A percentile compares a stretch with the other conserved stretches of the same genome.
phyloP scores from a whole-genome alignment of 1,284 basidiomycete species.

The Cystobasidium pallidum region DNA sequence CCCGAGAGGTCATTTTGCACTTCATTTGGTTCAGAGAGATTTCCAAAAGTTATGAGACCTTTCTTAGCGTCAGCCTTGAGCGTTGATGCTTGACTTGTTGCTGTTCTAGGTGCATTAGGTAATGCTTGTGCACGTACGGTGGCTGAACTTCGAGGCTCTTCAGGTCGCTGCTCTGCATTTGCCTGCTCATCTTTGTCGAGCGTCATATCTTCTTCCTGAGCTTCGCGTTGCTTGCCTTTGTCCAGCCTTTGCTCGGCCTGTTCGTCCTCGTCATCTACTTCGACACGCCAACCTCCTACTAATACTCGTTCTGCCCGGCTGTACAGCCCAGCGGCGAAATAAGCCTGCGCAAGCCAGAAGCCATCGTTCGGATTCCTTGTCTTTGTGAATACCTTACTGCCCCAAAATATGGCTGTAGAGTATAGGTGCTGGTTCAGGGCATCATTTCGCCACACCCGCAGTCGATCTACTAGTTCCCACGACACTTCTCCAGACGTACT shows the following conservation, averaged over 20 bases:
- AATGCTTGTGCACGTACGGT: slow-evolving; percentile 4
- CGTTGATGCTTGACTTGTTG: slow-evolving; percentile 32
- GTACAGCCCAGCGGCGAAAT: slow-evolving; percentile 94
- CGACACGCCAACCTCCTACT: slow-evolving; percentile 33
- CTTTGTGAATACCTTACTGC: slow-evolving; percentile 58
- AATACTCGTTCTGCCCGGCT: slow-evolving; percentile 89
- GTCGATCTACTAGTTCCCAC: slow-evolving; percentile 87
- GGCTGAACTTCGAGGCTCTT: slow-evolving; percentile 32
- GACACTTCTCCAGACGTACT: slow-evolving; percentile 24
- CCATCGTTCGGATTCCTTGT: slow-evolving; percentile 85
- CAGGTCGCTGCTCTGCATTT: no score
- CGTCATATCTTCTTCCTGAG: slow-evolving; percentile 24
- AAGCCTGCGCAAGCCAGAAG: slow-evolving; percentile 97
- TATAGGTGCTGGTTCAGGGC: slow-evolving; percentile 97
- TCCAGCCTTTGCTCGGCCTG: not conserved
- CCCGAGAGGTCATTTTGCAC: slow-evolving; percentile 1
- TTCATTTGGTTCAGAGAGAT: not conserved
- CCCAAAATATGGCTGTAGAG: slow-evolving; percentile 97
- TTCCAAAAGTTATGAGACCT: slow-evolving; percentile 11
- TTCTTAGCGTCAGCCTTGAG: slow-evolving; percentile 15
- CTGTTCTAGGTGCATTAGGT: slow-evolving; percentile 11
- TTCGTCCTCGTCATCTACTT: slow-evolving; percentile 17
- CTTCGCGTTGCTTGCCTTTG: slow-evolving; percentile 42
- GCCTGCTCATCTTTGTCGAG: slow-evolving; percentile 16
- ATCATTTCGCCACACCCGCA: slow-evolving; percentile 95